Conservation (phyloP, 306 rosid species). For the Gillenia trifoliata region DNA sequence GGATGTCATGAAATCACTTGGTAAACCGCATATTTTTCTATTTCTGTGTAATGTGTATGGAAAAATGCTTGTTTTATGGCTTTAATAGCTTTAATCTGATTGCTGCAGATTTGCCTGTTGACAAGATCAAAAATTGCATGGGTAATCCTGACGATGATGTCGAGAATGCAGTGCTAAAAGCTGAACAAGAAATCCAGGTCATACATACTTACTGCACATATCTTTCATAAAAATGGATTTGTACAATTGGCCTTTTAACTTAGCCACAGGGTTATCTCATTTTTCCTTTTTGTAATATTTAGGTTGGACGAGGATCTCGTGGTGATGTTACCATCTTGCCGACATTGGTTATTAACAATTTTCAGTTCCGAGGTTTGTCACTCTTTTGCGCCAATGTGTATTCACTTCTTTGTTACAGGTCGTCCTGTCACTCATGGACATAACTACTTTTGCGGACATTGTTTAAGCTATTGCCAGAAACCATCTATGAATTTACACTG, state of each 20-base stretch:
- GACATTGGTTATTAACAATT: slow-evolving; percentile 72
- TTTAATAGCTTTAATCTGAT: slow-evolving; percentile 11
- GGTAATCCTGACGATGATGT: slow-evolving; percentile 79
- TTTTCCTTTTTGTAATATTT: slow-evolving; percentile 14
- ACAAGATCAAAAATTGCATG: slow-evolving; percentile 68
- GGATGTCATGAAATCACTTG: slow-evolving; percentile 67
- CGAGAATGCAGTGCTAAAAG: slow-evolving; percentile 75
- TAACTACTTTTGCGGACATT: neutral
- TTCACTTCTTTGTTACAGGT: neutral
- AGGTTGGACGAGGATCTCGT: slow-evolving; percentile 87
- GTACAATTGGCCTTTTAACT: neutral
- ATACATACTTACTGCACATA: neutral
- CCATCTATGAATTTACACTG: neutral
- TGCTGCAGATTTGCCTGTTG: slow-evolving; percentile 66
- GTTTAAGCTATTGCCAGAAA: neutral
- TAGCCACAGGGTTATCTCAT: neutral
- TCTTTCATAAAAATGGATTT: neutral
- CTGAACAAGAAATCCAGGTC: slow-evolving; percentile 79
- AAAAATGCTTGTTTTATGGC: slow-evolving; percentile 6
- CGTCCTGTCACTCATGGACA: neutral
- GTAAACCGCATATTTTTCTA: slow-evolving; percentile 26
- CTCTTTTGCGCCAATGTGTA: neutral
- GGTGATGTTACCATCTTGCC: slow-evolving; percentile 99
- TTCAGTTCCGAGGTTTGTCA: slow-evolving; percentile 79
- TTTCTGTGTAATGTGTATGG: neutral